Evolutionary conservation across 1,139 yeast genomes (phyloP), one percentile per base, ranked within the genome.

Genomic region (Diutina neorugosa): DNA sequence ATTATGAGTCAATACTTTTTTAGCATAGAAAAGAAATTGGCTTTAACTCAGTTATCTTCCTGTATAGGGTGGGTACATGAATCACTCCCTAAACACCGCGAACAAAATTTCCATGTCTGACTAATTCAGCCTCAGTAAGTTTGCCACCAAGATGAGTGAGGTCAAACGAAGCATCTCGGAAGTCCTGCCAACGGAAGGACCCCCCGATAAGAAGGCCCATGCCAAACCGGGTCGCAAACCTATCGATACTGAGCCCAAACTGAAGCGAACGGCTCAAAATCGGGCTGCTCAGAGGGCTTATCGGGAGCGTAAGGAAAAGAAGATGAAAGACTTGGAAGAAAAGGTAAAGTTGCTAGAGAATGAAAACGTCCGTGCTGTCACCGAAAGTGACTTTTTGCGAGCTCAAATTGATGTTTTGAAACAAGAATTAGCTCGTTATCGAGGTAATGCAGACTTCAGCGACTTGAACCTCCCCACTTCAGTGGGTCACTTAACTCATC

Each of bases 271-370:
- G 20, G 98, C 97, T 1, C 98, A 93, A 69, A 93, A 93, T 67
- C 77, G 98, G 63, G 97, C 97, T 7, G 98, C 98, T 20, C 98
- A 93, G 69, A 76, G 98, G 55, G 98, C 98, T 9, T 93, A 90
- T 68, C 76, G 98, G 57, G 98, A 93, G 67, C 80, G 98, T 58
- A 93, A 93, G 67, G 98, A 93, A 66, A 77, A 77, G 54, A 89
- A 86, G 63, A 78, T 93, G 83, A 80, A 83, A 63, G 96, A 90
- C 57, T 74, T 93, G 57, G 97, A 91, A 65, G 84, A 82, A 54
- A 83, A 86, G 60, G 95, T 91, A 19, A 68, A 74, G 55, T 68
- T 70, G 56, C 74, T 91, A 59, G 96, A 91, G 67, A 78, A 78
- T 57, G 86, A 84, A 60, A 84, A 84, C 58, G 71, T 80, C 54